Conservation (phyloP, 371 early-diverging fungal species). For the Quaeritorhiza haematococci region DNA sequence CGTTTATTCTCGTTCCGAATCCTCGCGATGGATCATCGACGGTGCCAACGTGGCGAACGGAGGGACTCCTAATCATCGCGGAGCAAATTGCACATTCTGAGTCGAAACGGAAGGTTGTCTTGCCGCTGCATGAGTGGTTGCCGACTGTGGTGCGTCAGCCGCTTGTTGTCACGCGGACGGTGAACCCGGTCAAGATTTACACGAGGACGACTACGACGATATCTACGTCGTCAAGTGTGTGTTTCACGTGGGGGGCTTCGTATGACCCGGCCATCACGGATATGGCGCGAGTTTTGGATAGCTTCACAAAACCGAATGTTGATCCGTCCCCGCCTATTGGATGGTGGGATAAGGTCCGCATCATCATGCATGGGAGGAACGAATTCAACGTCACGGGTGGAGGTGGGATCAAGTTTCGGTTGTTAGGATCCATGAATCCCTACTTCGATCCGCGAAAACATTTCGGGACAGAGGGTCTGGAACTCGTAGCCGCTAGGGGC, state of each 20-base stretch:
- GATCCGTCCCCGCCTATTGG: conserved; percentile 66
- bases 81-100: conserved; percentile 28
- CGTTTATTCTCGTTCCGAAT: conserved; percentile 49
- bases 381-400: conserved; percentile 51
- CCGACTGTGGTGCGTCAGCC: conserved; percentile 23
- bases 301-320: conserved; percentile 57
- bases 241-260: conserved; percentile 55
- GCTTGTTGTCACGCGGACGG: conserved; percentile 49
- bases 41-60: conserved; percentile 23
- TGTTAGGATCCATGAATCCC: conserved; percentile 39
- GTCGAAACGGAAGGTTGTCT: conserved; percentile 21
- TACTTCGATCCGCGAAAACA: conserved; percentile 34
- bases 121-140: conserved; percentile 18
- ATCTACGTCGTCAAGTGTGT: conserved; percentile 23
- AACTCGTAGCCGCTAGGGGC: conserved; percentile 29
- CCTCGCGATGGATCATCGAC: background rate
- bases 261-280: conserved; percentile 65
- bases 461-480: conserved; percentile 40
- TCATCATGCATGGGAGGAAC: conserved; percentile 60
- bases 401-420: conserved; percentile 48
- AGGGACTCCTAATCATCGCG: conserved; percentile 42
- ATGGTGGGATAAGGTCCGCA: conserved; percentile 74
- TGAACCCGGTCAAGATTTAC: conserved; percentile 63
- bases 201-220: conserved; percentile 48
- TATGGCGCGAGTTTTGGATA: conserved; percentile 55